A percentile compares a stretch with the other conserved stretches of the same genome.
Conservation (phyloP, 2,329 filamentous ascomycete species). For the Penicillium sp. region DNA sequence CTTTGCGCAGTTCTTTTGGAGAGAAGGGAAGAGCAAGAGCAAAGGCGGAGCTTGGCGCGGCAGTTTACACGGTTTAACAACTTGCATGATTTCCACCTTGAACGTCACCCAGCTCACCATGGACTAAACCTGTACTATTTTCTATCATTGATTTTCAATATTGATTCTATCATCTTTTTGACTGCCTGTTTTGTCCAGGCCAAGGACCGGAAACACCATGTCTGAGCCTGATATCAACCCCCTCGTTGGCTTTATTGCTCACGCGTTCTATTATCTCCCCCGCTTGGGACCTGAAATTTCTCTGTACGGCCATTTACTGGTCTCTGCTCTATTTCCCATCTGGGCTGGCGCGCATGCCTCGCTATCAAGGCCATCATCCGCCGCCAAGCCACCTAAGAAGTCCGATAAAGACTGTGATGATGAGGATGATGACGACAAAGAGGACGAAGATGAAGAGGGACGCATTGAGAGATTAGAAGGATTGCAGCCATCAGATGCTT, state of each 20-base stretch:
- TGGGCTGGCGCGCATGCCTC: constrained; percentile 83
- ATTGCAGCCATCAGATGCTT: constrained; percentile 72
- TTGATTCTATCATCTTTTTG: background rate
- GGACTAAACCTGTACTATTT: constrained; percentile 7
- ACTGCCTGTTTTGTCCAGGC: background rate
- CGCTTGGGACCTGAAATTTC: constrained; percentile 49
- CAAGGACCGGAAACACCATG: background rate
- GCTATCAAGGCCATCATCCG: constrained; percentile 77
- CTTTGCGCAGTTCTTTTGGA: background rate
- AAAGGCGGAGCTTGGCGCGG: constrained; percentile 16
- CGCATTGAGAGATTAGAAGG: constrained; percentile 63
- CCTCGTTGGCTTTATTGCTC: constrained; percentile 41
- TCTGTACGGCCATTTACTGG: constrained; percentile 61
- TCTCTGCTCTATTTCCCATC: constrained; percentile 77
- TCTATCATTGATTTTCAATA: background rate
- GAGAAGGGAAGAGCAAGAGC: constrained; percentile 7
- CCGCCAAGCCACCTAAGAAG: constrained; percentile 60
- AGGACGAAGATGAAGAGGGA: constrained; percentile 54
- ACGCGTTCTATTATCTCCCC: constrained; percentile 46
- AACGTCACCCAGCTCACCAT: constrained; percentile 7
- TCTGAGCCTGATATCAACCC: constrained; percentile 31
- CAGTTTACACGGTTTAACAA: constrained; percentile 8
- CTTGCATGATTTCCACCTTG: background rate
- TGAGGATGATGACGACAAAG: constrained; percentile 39
- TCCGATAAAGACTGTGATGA: constrained; percentile 34